Base-by-base conservation (phyloP, 2,329 filamentous ascomycete genomes). In the Colletotrichum nymphaeae region DNA sequence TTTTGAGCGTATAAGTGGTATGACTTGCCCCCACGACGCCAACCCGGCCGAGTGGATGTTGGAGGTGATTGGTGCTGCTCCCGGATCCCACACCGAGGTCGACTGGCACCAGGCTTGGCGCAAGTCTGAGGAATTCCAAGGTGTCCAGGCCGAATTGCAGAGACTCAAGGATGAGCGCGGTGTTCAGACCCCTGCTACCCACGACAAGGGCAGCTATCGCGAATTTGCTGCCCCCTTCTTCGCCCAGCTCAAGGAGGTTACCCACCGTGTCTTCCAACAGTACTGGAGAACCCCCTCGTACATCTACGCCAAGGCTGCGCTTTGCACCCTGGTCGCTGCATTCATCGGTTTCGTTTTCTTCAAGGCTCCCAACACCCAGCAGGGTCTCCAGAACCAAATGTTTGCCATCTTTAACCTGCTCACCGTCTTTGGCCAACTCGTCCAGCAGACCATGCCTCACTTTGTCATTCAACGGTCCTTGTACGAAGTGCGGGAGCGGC, bases 211-310 rank as follows among this genome's bases (percentile, higher is more conserved):
- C 67, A 82, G 81, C 75, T 94, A 92, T 83, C 89, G 90, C 74
- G 94, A 97, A 81, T 97, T 97, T 74, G 95, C 95, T 4, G 93
- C 94, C 5, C 90, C 93, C 0, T 94, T 97, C 80, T 78, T 76
- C 53, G 79, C 86, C 8, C 95, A 98, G 82, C 84, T 96, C 55
- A 84, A 83, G 69, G 88, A 92, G 79, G 93, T 94, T 69, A 88
- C 90, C 22, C 81, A 88, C 76, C 94, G 95, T 78, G 93, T 97
- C 30, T 97, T 97, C 86, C 90, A 95, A 80, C 95, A 97, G 81
- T 97, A 97, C 88, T 97, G 95, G 95, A 93, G 95, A 73, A 95
- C 92, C 0, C 95, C 95, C 0, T 89, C 92, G 5, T 97, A 97
- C 85, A 95, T 98, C 82, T 97, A 96, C 85, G 92, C 93, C 78